phyloP scores from a whole-genome alignment of 2,329 filamentous ascomycete species.

The Penicillium sp. region DNA sequence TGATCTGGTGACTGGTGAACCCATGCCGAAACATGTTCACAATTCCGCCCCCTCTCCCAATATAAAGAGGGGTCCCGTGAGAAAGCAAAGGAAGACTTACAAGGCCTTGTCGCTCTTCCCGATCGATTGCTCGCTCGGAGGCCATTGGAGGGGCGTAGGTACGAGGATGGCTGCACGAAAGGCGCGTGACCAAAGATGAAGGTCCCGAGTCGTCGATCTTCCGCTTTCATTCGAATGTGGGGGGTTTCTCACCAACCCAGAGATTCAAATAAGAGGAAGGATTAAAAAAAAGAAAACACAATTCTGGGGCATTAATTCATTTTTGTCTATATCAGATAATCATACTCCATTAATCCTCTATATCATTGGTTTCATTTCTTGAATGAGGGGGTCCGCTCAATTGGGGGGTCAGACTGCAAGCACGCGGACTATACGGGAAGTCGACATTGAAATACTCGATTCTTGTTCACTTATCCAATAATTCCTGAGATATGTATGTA shows the following conservation, averaged over 20 bases:
- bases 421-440: conserved; percentile 2
- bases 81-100: conserved; percentile 36
- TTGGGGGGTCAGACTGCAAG: conserved; percentile 3
- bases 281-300: not conserved
- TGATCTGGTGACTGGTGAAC: conserved; percentile 4
- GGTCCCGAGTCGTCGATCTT: conserved; percentile 23
- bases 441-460: not conserved
- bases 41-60: conserved; percentile 4
- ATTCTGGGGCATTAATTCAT: not conserved
- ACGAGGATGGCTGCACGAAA: conserved; percentile 51
- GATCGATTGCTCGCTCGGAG: conserved; percentile 48
- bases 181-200: conserved; percentile 43
- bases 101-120: conserved; percentile 51
- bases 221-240: conserved; percentile 24
- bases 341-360: not conserved
- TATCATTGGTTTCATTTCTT: not conserved
- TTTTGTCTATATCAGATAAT: not conserved
- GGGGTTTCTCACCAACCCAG: not conserved
- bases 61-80: too few relatives aligned
- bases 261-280: not conserved
- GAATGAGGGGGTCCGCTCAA: not conserved
- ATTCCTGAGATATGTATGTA: not conserved
- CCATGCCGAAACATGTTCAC: conserved; percentile 11
- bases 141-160: conserved; percentile 48
- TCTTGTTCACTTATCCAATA: not conserved